These are phyloP conservation scores for Nadsonia starkeyi-henricii DNA, from an alignment of 1,139 yeast species.

Conservation along the genomic window DNA sequence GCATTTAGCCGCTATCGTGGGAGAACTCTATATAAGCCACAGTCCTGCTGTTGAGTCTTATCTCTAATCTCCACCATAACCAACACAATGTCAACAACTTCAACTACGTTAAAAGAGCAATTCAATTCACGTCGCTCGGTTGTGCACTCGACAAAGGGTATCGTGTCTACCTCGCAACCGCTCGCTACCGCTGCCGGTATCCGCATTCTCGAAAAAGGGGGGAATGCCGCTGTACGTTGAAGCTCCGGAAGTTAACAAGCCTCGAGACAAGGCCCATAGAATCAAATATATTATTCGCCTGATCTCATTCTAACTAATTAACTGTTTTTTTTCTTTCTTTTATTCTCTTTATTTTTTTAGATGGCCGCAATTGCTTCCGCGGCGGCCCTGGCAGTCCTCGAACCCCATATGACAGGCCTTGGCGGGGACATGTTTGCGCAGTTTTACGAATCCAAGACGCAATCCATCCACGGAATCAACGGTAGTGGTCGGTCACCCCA, in stretches of 20 bases:
- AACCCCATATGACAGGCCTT: constrained; percentile 67
- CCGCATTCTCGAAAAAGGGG: constrained; percentile 51
- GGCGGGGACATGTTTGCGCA: constrained; percentile 76
- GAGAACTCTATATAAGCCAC: no score
- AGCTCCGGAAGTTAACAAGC: no score
- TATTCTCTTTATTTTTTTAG: constrained; percentile 13
- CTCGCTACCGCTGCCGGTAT: constrained; percentile 66
- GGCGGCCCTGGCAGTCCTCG: constrained; percentile 58
- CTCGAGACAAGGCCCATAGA: no score
- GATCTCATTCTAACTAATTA: no score
- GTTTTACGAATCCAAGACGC: constrained; percentile 37
- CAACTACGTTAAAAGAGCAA: neutral
- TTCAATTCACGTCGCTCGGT: constrained; percentile 51
- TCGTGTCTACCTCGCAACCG: constrained; percentile 66
- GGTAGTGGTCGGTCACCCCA: constrained; percentile 67
- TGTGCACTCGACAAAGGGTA: constrained; percentile 62
- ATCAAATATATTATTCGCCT: no score
- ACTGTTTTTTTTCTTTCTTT: no score
- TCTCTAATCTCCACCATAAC: no score
- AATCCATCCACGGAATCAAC: constrained; percentile 50
- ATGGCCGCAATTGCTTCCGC: constrained; percentile 69
- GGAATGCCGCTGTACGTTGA: constrained; percentile 45
- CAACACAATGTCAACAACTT: no score
- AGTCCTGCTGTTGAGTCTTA: no score
- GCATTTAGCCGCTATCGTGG: no score